Percentiles rank a stretch among this genome's conserved stretches.
These are phyloP conservation scores for Saturnispora kantuleensis DNA, from an alignment of 805 yeast species.

Conservation along the genomic window DNA sequence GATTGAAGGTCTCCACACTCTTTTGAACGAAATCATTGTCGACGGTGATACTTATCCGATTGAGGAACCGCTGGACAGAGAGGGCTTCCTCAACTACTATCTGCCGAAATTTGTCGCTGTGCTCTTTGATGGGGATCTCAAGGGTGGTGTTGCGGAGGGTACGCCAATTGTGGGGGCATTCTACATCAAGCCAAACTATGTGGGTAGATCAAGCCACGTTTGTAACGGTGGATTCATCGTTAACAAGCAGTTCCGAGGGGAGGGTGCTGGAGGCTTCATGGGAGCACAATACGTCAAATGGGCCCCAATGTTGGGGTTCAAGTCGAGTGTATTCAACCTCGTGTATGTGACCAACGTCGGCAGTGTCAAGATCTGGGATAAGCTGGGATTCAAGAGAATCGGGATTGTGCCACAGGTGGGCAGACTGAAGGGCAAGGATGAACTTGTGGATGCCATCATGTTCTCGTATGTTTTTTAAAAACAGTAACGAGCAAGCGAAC, in stretches of 20 bases:
- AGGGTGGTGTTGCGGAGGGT: slow-evolving; percentile 16
- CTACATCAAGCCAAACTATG: slow-evolving; percentile 78
- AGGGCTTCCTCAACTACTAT: slow-evolving; percentile 58
- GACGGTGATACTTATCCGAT: slow-evolving; percentile 74
- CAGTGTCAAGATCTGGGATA: slow-evolving; percentile 72
- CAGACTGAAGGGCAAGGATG: slow-evolving; percentile 51
- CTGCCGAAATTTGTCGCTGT: slow-evolving; percentile 57
- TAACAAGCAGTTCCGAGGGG: slow-evolving; percentile 46
- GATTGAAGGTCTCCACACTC: slow-evolving; percentile 34
- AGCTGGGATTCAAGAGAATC: slow-evolving; percentile 67
- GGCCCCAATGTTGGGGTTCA: slow-evolving; percentile 75
- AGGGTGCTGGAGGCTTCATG: slow-evolving; percentile 51
- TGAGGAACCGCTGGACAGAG: slow-evolving; percentile 29
- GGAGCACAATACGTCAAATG: slow-evolving; percentile 57
- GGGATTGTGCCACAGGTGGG: slow-evolving; percentile 74
- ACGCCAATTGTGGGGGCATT: slow-evolving; percentile 55
- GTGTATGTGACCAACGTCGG: slow-evolving; percentile 78
- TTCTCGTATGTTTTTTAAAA: slow-evolving; percentile 48
- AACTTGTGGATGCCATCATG: slow-evolving; percentile 61
- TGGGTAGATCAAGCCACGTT: slow-evolving; percentile 75
- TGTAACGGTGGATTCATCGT: slow-evolving; percentile 88
- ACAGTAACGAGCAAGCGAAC: background rate
- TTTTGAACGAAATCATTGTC: slow-evolving; percentile 57
- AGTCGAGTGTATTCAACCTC: slow-evolving; percentile 75
- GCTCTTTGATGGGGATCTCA: slow-evolving; percentile 37